Base-by-base conservation (phyloP, 441 rosid species). In the Corymbia calophylla region DNA sequence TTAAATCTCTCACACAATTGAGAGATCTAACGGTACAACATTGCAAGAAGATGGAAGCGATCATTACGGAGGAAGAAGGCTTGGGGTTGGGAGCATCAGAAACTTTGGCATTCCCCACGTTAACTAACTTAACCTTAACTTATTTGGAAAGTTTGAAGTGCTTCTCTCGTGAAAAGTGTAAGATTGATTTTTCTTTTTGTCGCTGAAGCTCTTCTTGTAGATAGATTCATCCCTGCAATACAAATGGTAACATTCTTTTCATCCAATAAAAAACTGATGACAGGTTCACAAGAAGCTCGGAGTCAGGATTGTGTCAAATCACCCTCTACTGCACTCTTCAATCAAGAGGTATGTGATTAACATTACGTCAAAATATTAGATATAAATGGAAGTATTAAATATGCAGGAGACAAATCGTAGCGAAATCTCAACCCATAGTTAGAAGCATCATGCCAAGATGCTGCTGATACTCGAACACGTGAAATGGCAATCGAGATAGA, bases 271-370 rank as follows among this genome's bases (percentile, higher is more conserved):
- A n/a, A 15, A n/a, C 9, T 1, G 4, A n/a, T 15, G 1, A 64
- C 10, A n/a, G 70, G 70, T 64, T 31, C 5, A 64, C 10, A 0
- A 64, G 35, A 64, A n/a, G 4, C 4, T n/a, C 1, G 0, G 16
- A n/a, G 1, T 64, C 35, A 1, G 0, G 70, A n/a, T 4, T 0
- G 0, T 0, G 0, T n/a, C 3, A 15, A 0, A 6, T 64, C 70
- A 64, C 1, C 1, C 0, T 4, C 19, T 35, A 1, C 1, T n/a
- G 1, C 0, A 3, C 70, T 64, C 18, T 64, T 64, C 35, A 15
- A 14, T n/a, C 70, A 4, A 3, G 35, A 64, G 70, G 70, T 64
- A 64, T 0, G 2, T 15, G 17, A 64, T 56, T 56, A 56, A 56
- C 6, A 19, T 7, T 23, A 10, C 3, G 4, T 60, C 1, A 27